Evolutionary conservation across 2,329 filamentous ascomycete genomes (phyloP).

Genomic region (Aspergillus flavus): DNA sequence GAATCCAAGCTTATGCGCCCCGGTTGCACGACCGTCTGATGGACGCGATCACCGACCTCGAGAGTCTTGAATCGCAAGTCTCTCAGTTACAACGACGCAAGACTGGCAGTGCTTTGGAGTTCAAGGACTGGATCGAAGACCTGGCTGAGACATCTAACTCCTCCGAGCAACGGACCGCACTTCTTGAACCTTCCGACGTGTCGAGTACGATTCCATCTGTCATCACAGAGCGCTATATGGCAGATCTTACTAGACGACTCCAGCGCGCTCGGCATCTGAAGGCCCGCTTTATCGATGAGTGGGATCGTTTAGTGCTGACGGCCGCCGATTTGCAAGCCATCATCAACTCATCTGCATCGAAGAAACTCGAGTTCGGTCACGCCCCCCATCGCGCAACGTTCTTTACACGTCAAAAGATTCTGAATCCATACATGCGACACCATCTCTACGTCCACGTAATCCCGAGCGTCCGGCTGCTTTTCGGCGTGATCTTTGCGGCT

Average conservation of each 20-base stretch:
- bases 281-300: slow-evolving; percentile 80
- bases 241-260: slow-evolving; percentile 81
- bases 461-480: slow-evolving; percentile 65
- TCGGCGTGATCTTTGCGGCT: slow-evolving; percentile 69
- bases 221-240: slow-evolving; percentile 90
- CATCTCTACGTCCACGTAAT: slow-evolving; percentile 73
- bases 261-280: slow-evolving; percentile 81
- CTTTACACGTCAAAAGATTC: slow-evolving; percentile 58
- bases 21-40: slow-evolving; percentile 83
- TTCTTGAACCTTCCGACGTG: slow-evolving; percentile 36
- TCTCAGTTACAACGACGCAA: slow-evolving; percentile 78
- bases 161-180: slow-evolving; percentile 58
- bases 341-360: slow-evolving; percentile 78
- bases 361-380: slow-evolving; percentile 74
- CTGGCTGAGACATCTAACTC: slow-evolving; percentile 75
- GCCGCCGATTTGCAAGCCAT: slow-evolving; percentile 78
- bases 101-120: slow-evolving; percentile 72
- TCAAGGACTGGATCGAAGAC: slow-evolving; percentile 95
- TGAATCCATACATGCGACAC: slow-evolving; percentile 83
- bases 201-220: slow-evolving; percentile 68
- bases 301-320: slow-evolving; percentile 75
- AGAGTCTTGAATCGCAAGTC: slow-evolving; percentile 80
- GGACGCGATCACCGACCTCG: slow-evolving; percentile 77
- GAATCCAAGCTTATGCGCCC: slow-evolving; percentile 78
- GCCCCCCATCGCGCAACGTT: slow-evolving; percentile 59